Conservation (phyloP, 257 asterid species). For the Fraxinus pennsylvanica region DNA sequence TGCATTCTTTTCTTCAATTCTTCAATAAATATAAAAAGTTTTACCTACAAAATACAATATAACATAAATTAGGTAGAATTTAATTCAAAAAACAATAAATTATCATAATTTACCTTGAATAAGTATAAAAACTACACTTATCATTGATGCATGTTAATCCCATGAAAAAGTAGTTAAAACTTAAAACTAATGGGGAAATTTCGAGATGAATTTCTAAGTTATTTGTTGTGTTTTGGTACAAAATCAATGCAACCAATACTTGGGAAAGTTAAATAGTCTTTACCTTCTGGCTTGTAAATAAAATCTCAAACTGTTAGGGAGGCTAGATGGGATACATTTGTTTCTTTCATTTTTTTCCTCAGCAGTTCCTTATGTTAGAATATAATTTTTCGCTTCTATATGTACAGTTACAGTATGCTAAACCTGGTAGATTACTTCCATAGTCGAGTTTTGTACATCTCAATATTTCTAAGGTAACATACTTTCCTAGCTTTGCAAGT, state of each 20-base stretch:
- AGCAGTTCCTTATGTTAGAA: not conserved
- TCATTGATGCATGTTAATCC: no score
- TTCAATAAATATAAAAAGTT: no score
- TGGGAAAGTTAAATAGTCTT: not conserved
- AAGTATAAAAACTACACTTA: no score
- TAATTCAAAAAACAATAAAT: no score
- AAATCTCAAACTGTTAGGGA: not conserved
- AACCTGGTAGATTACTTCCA: constrained; percentile 78
- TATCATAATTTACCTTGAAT: no score
- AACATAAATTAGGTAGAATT: no score
- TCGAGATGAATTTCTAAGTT: no score
- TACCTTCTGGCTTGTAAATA: not conserved
- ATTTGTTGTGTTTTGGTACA: no score
- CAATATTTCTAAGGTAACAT: constrained; percentile 64
- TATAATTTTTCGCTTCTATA: constrained; percentile 12
- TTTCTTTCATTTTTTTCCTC: not conserved
- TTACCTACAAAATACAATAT: no score
- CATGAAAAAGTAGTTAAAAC: no score
- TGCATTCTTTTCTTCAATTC: no score
- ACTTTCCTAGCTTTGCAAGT: constrained; percentile 7
- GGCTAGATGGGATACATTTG: not conserved
- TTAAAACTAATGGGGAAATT: no score
- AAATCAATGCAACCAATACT: not conserved
- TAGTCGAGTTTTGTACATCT: constrained; percentile 76
- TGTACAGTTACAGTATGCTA: constrained; percentile 68